These are phyloP conservation scores for Pseudohalonectria lignicola DNA, from an alignment of 2,329 filamentous ascomycete genomes.

Conservation along the genomic window DNA sequence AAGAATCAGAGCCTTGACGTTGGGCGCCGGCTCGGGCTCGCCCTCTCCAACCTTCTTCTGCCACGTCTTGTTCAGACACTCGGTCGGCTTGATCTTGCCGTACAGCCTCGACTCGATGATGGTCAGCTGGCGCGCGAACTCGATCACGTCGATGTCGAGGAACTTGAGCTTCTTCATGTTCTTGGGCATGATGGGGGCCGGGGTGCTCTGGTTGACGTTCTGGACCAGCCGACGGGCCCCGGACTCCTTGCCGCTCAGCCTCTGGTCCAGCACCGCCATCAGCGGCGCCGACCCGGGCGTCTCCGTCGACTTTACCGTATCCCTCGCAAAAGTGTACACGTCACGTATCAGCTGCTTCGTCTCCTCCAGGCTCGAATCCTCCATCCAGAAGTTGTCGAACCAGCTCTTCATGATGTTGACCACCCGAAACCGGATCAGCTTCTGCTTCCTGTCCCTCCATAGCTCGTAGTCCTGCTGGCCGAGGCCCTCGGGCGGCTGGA, in stretches of 20 bases:
- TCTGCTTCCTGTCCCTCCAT: constrained; percentile 93
- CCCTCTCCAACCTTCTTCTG: constrained; percentile 84
- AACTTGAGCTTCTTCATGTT: constrained; percentile 99
- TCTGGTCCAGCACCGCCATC: constrained; percentile 79
- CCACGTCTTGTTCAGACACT: constrained; percentile 98
- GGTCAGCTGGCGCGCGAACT: constrained; percentile 95
- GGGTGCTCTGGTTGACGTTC: constrained; percentile 72
- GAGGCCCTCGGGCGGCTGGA: constrained; percentile 81
- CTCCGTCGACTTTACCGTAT: constrained; percentile 85
- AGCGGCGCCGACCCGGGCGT: constrained; percentile 80
- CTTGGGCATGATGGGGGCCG: constrained; percentile 86
- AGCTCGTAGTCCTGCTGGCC: constrained; percentile 64
- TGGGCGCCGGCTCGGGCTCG: constrained; percentile 76
- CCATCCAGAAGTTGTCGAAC: constrained; percentile 99
- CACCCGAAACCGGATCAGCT: constrained; percentile 87
- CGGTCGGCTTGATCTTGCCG: constrained; percentile 88
- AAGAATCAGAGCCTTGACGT: constrained; percentile 91
- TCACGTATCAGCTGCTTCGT: constrained; percentile 77
- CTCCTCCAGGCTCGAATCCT: constrained; percentile 66
- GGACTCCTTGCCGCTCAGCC: constrained; percentile 78
- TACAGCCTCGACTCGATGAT: constrained; percentile 94
- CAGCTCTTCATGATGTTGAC: constrained; percentile 97
- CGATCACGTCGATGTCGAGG: constrained; percentile 86
- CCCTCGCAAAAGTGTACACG: constrained; percentile 82
- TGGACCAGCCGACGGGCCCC: constrained; percentile 78